These are phyloP conservation scores for Chlorencoelia australis DNA, from an alignment of 2,329 filamentous ascomycete genomes.

Conservation along the genomic window DNA sequence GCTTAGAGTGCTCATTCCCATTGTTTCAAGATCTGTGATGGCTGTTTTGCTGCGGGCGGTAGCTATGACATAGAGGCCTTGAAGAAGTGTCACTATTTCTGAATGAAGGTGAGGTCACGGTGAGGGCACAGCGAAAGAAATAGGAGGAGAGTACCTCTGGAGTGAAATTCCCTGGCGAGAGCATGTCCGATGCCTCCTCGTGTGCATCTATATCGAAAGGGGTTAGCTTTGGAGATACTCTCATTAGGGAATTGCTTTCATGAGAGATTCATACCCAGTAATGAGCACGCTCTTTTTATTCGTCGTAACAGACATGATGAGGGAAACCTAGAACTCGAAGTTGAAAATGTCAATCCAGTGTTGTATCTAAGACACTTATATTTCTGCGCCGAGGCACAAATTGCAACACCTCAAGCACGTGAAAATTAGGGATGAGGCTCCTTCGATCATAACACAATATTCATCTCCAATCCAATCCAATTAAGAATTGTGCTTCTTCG, in stretches of 20 bases:
- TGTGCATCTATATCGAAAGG: slow-evolving; percentile 12
- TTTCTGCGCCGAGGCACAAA: too few species aligned
- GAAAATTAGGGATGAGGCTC: too few species aligned
- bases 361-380: too few species aligned
- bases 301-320: background rate
- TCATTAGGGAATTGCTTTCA: too few species aligned
- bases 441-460: background rate
- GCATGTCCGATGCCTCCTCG: slow-evolving; percentile 32
- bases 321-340: background rate
- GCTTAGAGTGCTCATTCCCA: slow-evolving; percentile 29
- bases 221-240: too few species aligned
- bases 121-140: too few species aligned
- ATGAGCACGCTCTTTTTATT: background rate
- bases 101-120: background rate
- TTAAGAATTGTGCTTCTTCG: background rate
- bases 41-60: slow-evolving; percentile 30
- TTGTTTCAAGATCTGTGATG: slow-evolving; percentile 19
- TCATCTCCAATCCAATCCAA: background rate
- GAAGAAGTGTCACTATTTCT: background rate
- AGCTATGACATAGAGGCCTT: slow-evolving; percentile 32
- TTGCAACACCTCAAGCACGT: too few species aligned
- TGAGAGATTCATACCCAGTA: background rate
- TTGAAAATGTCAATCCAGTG: background rate
- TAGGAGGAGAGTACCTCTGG: too few species aligned
- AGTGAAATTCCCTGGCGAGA: slow-evolving; percentile 31